Evolutionary conservation across 2,329 filamentous ascomycete genomes (phyloP), one percentile per base, ranked within the genome.

Genomic region (Colletotrichum sp.): DNA sequence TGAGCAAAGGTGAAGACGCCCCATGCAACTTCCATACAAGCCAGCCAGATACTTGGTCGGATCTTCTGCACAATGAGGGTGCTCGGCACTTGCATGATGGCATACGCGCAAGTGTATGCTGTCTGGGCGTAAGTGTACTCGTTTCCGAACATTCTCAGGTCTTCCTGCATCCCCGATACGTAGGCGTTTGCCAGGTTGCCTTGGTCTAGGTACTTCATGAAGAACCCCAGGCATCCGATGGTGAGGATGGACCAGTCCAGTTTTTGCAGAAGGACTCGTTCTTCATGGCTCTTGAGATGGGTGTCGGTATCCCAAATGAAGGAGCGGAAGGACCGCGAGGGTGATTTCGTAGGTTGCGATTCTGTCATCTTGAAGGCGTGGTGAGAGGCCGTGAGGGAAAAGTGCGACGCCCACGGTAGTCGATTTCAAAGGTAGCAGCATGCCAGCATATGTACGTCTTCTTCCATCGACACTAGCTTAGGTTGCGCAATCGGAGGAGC

Each of bases 241-340:
- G 68, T 75, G 15, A 75, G 55, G 36, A 82, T 80, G 12, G 75
- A 71, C 55, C 58, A 58, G 74, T 82, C 81, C 26, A 82, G 74
- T 72, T 82, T 82, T 24, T 76, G 75, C 7, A 82, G 72, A 8
- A 82, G 76, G 13, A 55, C 71, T 6, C 78, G 76, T 72, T 82
- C 81, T 24, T 79, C 79, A 6, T 74, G 71, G 24, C 64, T 77
- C 69, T 82, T 82, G 57, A 81, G 78, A 66, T 81, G 79, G 18
- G 79, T 79, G 67, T 81, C 80, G 4, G 78, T 79, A 65, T 82
- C 80, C 80, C 80, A 82, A 32, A 82, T 80, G 78, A 79, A 81
- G 12, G 80, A 80, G 6, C 80, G 79, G 83, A 32, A 82, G 77
- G 12, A 80, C 26, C 71, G 66, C 58, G 66, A 74, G 26, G 71